These are phyloP conservation scores for Piper longum DNA, from an alignment of 164 flowering plant genomes.

Conservation along the genomic window DNA sequence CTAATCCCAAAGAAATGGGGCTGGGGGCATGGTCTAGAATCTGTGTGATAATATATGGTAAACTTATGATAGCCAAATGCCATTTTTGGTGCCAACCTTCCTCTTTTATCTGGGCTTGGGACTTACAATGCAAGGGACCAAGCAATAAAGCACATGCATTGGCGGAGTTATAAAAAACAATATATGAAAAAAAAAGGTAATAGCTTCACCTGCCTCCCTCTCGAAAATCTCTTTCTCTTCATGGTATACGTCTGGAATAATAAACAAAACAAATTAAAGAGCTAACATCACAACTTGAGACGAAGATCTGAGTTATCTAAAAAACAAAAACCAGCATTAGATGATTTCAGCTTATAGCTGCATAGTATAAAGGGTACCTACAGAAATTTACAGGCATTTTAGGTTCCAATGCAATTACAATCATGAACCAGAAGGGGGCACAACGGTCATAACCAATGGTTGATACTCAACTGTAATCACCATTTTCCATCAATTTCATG, in stretches of 20 bases:
- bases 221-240: slow-evolving; percentile 61
- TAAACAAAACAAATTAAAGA: not conserved
- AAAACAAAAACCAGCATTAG: not conserved
- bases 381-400: not conserved
- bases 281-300: not conserved
- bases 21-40: too few species aligned
- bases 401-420: not conserved
- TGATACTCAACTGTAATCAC: slow-evolving; percentile 66
- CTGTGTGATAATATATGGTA: too few species aligned
- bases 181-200: not conserved
- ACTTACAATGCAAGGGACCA: not conserved
- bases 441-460: not conserved
- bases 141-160: not conserved
- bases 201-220: slow-evolving; percentile 74
- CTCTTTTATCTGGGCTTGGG: too few species aligned
- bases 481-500: slow-evolving; percentile 78
- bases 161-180: not conserved
- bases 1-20: too few species aligned
- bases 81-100: too few species aligned
- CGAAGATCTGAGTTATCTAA: not conserved
- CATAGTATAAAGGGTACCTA: not conserved
- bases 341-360: not conserved
- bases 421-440: not conserved
- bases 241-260: slow-evolving; percentile 68
- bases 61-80: too few species aligned